Base-by-base conservation (phyloP, 176 grass and related monocot genomes). In the Calamus simplicifolius region DNA sequence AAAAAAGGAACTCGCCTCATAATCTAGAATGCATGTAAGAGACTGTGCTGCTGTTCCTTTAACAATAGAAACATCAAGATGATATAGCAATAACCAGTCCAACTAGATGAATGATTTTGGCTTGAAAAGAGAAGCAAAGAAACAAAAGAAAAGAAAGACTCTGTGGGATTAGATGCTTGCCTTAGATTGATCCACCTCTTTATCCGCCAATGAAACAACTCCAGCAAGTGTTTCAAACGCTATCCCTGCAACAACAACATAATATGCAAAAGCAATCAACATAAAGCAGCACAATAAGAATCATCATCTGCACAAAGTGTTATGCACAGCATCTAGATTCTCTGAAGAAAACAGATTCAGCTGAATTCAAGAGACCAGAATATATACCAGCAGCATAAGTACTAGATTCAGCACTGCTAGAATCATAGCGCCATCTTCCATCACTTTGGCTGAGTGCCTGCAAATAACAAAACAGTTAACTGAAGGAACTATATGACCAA, bases 381-480 rank as follows among this genome's bases (percentile, higher is more conserved):
- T 14, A 51, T 18, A 57, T 93, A 93, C 88, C 94, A 77, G 88
- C 94, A 73, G 88, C 88, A 60, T 81, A 89, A 62, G 85, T 93
- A 73, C 94, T 98, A 12, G 88, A 98, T 73, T 82, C 94, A 79
- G 85, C 81, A 67, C 75, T 98, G 56, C 86, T 86, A 65, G 79
- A 80, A 74, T 89, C 94, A 71, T 85, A 93, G 61, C 82, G 79
- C 94, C 94, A 89, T 70, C 81, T 98, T 48, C 94, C 94, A 0
- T 98, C 94, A 13, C 85, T 98, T 60, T 93, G 94, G 56, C 88
- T 83, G 73, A 98, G 88, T 62, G 88, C 85, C 94, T 98, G 69
- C n/a, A 27, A 71, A 79, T 43, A 43, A 6, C 57, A 55, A 66
- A 58, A 14, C 17, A 7, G 2, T 48, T 25, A 53, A 43, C 35